Percentiles rank a stretch among this genome's conserved stretches.
Evolutionary conservation across 257 asterid genomes (phyloP).

Genomic region (Solanum paucissectum): DNA sequence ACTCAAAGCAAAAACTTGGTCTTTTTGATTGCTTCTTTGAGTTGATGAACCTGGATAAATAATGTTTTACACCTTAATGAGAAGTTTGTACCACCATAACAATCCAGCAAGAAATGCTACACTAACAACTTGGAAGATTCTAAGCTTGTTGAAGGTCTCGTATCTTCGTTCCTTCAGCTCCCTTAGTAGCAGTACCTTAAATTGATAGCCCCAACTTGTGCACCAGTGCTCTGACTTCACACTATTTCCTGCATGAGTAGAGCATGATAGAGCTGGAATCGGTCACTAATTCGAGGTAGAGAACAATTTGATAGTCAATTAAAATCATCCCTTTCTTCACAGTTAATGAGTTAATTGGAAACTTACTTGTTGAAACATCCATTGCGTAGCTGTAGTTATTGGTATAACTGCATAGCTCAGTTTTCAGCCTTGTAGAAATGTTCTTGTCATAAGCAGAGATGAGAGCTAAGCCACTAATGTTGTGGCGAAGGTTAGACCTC

Average conservation of each 20-base stretch:
- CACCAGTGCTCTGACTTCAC: conserved; percentile 61
- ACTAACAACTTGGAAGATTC: conserved; percentile 90
- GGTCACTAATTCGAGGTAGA: not conserved
- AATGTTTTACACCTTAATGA: not conserved
- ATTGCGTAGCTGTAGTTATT: conserved; percentile 34
- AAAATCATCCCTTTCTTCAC: not conserved
- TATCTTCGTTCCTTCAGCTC: conserved; percentile 76
- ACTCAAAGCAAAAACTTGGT: not conserved
- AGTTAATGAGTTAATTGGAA: not conserved
- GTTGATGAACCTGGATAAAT: conserved; percentile 6
- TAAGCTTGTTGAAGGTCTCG: conserved; percentile 78
- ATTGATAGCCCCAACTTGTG: conserved; percentile 91
- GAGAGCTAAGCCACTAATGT: conserved; percentile 17
- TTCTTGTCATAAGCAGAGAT: conserved; percentile 69
- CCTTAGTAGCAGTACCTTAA: conserved; percentile 64
- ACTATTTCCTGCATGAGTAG: conserved; percentile 30
- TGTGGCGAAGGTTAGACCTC: too few species aligned
- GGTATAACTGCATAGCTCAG: conserved; percentile 55
- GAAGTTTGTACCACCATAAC: conserved; percentile 45
- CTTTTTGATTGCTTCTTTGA: conserved; percentile 6
- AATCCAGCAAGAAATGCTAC: conserved; percentile 89
- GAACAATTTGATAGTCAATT: not conserved
- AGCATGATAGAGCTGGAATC: not conserved
- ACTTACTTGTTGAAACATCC: conserved; percentile 56
- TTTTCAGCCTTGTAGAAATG: conserved; percentile 67